Evolutionary conservation across 1,139 yeast genomes (phyloP).

Genomic region (Scheffersomyces quercinus): DNA sequence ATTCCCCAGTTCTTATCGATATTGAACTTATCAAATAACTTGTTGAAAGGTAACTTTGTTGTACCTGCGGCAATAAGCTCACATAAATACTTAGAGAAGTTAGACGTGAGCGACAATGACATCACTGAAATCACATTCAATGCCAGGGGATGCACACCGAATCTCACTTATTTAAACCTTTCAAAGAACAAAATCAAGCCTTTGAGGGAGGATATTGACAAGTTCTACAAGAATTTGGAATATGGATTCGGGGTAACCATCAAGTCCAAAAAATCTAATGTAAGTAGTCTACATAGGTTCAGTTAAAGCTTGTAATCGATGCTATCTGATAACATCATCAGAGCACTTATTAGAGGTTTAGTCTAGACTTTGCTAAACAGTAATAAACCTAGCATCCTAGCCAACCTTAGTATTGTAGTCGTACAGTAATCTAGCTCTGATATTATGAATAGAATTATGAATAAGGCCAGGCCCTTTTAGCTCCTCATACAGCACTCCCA

Average conservation of each 20-base stretch:
- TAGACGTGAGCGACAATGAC: conserved; percentile 21
- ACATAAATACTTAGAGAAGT: conserved; percentile 2
- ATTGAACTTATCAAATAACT: conserved; percentile 5
- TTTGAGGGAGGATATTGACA: conserved; percentile 11
- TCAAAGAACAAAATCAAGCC: conserved; percentile 20
- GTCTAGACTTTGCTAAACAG: too few species aligned
- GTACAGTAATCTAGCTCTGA: too few species aligned
- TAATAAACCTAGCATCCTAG: too few species aligned
- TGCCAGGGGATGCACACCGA: conserved; percentile 3
- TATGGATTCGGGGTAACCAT: conserved; percentile 22
- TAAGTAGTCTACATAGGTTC: conserved; percentile 28
- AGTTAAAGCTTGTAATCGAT: background rate
- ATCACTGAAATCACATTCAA: conserved; percentile 10
- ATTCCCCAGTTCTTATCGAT: conserved; percentile 4
- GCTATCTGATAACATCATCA: too few species aligned
- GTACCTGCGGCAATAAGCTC: conserved; percentile 2
- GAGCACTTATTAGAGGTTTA: too few species aligned
- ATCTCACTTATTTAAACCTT: conserved; percentile 18
- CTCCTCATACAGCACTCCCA: too few species aligned
- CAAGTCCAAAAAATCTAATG: conserved; percentile 22
- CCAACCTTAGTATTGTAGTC: too few species aligned
- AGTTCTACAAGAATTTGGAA: conserved; percentile 27
- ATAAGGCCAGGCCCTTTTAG: too few species aligned
- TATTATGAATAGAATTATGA: too few species aligned
- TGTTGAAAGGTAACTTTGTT: conserved; percentile 1